A percentile compares a stretch with the other conserved stretches of the same genome.
Conservation (phyloP, 306 rosid genomes). For the Cicer bijugum region DNA sequence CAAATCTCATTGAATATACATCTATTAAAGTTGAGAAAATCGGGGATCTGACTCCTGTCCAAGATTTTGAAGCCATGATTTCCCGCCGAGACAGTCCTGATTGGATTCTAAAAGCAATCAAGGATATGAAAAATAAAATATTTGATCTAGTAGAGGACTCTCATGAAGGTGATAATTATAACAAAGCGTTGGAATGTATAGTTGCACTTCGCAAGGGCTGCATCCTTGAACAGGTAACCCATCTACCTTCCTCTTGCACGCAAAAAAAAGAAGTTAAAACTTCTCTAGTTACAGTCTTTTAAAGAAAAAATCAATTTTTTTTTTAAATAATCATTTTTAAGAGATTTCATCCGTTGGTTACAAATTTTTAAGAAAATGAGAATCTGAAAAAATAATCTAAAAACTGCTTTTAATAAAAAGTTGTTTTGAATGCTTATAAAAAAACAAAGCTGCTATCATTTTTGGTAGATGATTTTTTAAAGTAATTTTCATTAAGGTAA, state of each 20-base stretch:
- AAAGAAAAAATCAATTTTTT: no score
- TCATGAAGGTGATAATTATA: constrained; percentile 65
- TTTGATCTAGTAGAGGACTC: constrained; percentile 70
- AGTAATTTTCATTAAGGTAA: no score
- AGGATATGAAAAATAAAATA: constrained; percentile 69
- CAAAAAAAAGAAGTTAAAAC: not conserved
- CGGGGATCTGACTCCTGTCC: constrained; percentile 68
- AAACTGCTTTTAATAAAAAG: no score
- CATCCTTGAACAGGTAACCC: constrained; percentile 74
- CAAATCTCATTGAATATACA: constrained; percentile 38
- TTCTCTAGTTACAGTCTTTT: no score
- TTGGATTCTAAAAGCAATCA: constrained; percentile 77
- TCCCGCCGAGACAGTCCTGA: constrained; percentile 71
- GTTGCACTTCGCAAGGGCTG: constrained; percentile 84
- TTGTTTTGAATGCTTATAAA: no score
- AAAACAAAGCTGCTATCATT: no score
- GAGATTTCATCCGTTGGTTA: no score
- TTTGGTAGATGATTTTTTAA: no score
- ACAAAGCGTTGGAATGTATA: constrained; percentile 67
- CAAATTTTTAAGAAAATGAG: no score
- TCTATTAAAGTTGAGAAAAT: constrained; percentile 64
- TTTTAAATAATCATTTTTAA: no score
- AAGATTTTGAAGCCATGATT: constrained; percentile 89
- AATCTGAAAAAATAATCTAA: no score
- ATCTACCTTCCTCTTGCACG: constrained; percentile 13